These are phyloP conservation scores for Quercus rubra DNA, from an alignment of 306 rosid genomes.

Conservation along the genomic window DNA sequence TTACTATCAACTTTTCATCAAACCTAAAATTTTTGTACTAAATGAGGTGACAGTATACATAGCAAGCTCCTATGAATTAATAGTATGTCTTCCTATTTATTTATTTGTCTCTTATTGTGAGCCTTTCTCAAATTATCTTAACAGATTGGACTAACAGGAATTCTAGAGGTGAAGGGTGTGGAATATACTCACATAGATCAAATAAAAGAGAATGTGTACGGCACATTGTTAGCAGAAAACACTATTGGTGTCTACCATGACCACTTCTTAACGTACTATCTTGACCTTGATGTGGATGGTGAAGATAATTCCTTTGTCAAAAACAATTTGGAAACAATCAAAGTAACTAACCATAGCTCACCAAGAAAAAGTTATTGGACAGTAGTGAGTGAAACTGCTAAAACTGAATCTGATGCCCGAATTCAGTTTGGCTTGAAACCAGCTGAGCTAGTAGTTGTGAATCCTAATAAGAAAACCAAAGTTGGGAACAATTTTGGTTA, in stretches of 20 bases:
- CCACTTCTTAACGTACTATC: constrained; percentile 52
- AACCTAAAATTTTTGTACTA: too few relatives aligned
- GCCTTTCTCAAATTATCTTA: neutral
- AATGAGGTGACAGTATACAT: too few relatives aligned
- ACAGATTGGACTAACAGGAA: constrained; percentile 49
- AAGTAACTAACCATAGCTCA: constrained; percentile 25
- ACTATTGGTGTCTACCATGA: constrained; percentile 57
- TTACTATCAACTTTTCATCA: too few relatives aligned
- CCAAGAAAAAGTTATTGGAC: constrained; percentile 66
- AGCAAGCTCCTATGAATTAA: too few relatives aligned
- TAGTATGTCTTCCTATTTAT: too few relatives aligned
- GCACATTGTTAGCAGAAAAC: constrained; percentile 40
- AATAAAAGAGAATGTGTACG: constrained; percentile 39
- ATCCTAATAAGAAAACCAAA: constrained; percentile 46
- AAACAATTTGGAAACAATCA: constrained; percentile 34
- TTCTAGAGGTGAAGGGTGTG: constrained; percentile 34
- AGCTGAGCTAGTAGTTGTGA: constrained; percentile 40
- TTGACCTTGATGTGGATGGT: constrained; percentile 67
- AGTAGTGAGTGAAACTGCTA: neutral
- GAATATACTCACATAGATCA: constrained; percentile 29
- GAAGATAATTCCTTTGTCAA: constrained; percentile 50
- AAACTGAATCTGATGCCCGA: constrained; percentile 40
- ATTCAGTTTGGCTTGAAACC: constrained; percentile 30
- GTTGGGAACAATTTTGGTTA: constrained; percentile 45
- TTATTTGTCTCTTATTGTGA: too few relatives aligned